Evolutionary conservation across 164 flowering plant genomes (phyloP).

Genomic region (Malania oleifera): DNA sequence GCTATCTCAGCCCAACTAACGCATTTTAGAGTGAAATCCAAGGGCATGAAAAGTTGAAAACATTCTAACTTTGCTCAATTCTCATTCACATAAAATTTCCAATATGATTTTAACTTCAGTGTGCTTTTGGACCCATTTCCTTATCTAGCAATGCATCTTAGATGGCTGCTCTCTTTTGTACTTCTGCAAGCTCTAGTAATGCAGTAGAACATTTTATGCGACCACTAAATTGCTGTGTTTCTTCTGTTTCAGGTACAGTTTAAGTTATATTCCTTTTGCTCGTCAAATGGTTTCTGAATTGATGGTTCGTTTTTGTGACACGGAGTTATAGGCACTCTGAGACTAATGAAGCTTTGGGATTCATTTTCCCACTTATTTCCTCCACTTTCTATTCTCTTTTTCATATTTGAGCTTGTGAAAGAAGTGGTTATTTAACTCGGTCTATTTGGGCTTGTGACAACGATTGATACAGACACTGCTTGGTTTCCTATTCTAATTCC

Average conservation of each 20-base stretch:
- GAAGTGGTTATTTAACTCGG: no score
- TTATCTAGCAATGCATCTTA: no score
- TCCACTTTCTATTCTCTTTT: no score
- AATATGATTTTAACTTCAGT: no score
- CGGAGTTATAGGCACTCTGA: constrained; percentile 45
- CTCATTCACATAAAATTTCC: no score
- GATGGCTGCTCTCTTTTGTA: background rate
- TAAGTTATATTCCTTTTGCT: constrained; percentile 94
- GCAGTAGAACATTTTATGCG: background rate
- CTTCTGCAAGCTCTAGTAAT: background rate
- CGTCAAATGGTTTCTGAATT: constrained; percentile 66
- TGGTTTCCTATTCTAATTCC: background rate
- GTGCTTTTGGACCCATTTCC: no score
- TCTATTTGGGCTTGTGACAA: background rate
- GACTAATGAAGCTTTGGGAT: background rate
- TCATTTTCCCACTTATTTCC: background rate
- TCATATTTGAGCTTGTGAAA: constrained; percentile 1
- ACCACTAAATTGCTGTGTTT: background rate
- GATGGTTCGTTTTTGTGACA: constrained; percentile 64
- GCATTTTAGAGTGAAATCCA: no score
- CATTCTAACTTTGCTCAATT: no score
- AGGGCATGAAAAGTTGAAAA: no score
- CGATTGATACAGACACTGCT: background rate
- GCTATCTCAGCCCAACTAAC: no score
- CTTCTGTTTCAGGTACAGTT: constrained; percentile 71